These are phyloP conservation scores for Trichoderma simmonsii DNA, from an alignment of 2,329 filamentous ascomycete genomes.

Conservation along the genomic window DNA sequence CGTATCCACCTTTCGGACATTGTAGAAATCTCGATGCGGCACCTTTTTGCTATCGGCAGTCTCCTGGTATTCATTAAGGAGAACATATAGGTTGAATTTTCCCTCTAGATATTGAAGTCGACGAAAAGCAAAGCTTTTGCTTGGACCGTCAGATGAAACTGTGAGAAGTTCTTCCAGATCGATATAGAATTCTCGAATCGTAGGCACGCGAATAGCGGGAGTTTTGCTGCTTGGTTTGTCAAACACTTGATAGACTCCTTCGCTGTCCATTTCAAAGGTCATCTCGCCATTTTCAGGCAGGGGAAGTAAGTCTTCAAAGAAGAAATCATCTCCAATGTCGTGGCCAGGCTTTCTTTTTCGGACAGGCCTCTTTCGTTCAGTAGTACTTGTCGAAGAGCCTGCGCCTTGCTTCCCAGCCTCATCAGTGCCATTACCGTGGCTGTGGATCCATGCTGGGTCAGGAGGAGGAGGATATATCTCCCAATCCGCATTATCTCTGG, in stretches of 20 bases:
- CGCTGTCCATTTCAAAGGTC: slow-evolving; percentile 78
- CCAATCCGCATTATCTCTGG: not conserved
- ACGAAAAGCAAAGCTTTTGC: slow-evolving; percentile 95
- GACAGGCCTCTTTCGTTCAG: slow-evolving; percentile 43
- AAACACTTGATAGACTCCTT: slow-evolving; percentile 90
- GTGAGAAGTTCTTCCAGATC: slow-evolving; percentile 83
- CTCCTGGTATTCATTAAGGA: slow-evolving; percentile 96
- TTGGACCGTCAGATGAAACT: slow-evolving; percentile 88
- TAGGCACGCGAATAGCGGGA: slow-evolving; percentile 87
- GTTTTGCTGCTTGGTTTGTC: slow-evolving; percentile 65
- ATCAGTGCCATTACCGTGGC: slow-evolving; percentile 22
- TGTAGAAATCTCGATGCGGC: slow-evolving; percentile 97
- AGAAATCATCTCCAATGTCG: slow-evolving; percentile 72
- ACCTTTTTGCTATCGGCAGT: slow-evolving; percentile 97
- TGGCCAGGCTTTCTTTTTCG: slow-evolving; percentile 61
- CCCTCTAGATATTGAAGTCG: slow-evolving; percentile 93
- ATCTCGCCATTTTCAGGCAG: slow-evolving; percentile 68
- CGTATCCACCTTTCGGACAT: slow-evolving; percentile 96
- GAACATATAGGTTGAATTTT: slow-evolving; percentile 90
- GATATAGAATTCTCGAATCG: slow-evolving; percentile 91
- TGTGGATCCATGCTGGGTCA: slow-evolving; percentile 73
- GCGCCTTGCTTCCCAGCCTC: not conserved
- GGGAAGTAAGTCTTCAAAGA: slow-evolving; percentile 73
- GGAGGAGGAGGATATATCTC: slow-evolving; percentile 52
- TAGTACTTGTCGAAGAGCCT: slow-evolving; percentile 22